Percentiles rank a stretch among this genome's conserved stretches.
Evolutionary conservation across 163 green algal genomes (phyloP).

Genomic region (Volvox carteri): DNA sequence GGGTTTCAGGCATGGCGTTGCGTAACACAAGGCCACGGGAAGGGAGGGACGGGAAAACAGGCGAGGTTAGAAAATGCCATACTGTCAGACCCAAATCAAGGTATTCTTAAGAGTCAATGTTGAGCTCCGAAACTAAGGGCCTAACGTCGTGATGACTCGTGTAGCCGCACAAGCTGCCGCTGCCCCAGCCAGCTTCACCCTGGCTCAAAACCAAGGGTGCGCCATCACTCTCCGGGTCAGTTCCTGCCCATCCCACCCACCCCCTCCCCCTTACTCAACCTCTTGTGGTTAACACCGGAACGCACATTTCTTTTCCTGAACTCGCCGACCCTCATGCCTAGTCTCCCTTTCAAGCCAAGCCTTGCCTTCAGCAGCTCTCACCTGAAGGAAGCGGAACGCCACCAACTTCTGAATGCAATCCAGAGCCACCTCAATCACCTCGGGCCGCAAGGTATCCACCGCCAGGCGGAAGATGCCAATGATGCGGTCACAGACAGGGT

Average conservation of each 20-base stretch:
- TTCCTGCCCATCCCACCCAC: too few relatives aligned
- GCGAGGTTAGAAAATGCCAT: neutral
- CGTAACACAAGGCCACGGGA: too few relatives aligned
- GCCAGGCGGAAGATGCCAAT: constrained; percentile 69
- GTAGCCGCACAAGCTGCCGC: too few relatives aligned
- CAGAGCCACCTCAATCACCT: constrained; percentile 86
- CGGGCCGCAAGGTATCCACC: constrained; percentile 79
- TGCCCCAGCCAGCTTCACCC: too few relatives aligned
- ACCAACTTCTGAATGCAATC: constrained; percentile 93
- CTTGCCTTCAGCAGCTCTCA: neutral
- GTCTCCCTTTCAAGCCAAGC: neutral
- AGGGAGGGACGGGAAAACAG: neutral
- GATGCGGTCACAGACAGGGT: constrained; percentile 50
- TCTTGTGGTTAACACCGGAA: neutral
- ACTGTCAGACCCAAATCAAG: too few relatives aligned
- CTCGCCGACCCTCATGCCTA: neutral
- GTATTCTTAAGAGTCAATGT: too few relatives aligned
- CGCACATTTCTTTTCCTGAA: neutral
- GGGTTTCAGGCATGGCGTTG: too few relatives aligned
- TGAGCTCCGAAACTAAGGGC: too few relatives aligned
- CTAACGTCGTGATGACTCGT: too few relatives aligned
- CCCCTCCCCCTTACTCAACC: too few relatives aligned
- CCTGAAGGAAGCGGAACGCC: constrained; percentile 73
- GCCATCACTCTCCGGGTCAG: too few relatives aligned
- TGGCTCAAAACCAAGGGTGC: too few relatives aligned